Conservation (phyloP, 345 rosid species). For the thale cress (Arabidopsis thaliana) region DNA sequence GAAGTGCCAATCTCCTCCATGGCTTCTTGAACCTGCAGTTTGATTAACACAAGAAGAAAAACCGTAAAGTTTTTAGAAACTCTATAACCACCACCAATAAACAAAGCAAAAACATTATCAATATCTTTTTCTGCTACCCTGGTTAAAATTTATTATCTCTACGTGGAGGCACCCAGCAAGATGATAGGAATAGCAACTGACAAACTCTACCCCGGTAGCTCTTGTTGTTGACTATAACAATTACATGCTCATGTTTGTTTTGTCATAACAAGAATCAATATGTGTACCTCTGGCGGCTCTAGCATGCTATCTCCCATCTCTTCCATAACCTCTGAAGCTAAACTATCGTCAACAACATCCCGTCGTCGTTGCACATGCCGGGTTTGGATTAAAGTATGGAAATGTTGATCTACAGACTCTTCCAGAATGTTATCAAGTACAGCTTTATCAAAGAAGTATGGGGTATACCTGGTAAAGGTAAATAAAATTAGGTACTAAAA, state of each 20-base stretch:
- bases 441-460: slow-evolving; percentile 91
- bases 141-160: not conserved
- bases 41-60: slow-evolving; percentile 15
- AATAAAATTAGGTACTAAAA: slow-evolving; percentile 9
- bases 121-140: not conserved
- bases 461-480: slow-evolving; percentile 77
- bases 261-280: not conserved
- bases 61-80: not conserved
- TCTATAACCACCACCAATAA: slow-evolving; percentile 1
- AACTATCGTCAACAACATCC: slow-evolving; percentile 81
- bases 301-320: slow-evolving; percentile 83
- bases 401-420: slow-evolving; percentile 95
- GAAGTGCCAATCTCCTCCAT: slow-evolving; percentile 90
- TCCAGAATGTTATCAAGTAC: slow-evolving; percentile 95
- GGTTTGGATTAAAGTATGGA: slow-evolving; percentile 79
- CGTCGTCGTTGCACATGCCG: slow-evolving; percentile 85
- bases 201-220: not conserved
- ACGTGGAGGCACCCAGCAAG: not conserved
- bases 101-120: not conserved
- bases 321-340: slow-evolving; percentile 80
- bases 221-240: not conserved
- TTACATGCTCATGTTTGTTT: slow-evolving; percentile 8
- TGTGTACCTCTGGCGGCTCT: slow-evolving; percentile 92
- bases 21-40: slow-evolving; percentile 85
- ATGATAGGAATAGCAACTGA: slow-evolving; percentile 18